Percentiles rank a stretch among this genome's conserved stretches.
Evolutionary conservation across 1,284 basidiomycete genomes (phyloP).

Genomic region (Apiotrichum gamsii): DNA sequence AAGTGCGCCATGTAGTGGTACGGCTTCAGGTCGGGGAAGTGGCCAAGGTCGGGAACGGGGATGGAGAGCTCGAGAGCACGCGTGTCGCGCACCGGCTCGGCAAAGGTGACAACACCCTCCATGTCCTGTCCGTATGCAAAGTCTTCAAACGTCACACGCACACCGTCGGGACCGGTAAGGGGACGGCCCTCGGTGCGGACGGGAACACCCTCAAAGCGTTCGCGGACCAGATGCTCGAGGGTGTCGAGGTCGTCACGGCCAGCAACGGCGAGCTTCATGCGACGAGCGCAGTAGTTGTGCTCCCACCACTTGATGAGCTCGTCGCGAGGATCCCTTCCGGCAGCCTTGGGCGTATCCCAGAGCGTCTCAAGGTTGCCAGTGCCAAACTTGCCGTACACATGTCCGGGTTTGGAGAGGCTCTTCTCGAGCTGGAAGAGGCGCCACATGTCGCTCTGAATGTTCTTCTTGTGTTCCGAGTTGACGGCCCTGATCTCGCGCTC

Average conservation of each 20-base stretch:
- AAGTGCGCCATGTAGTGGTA: constrained; percentile 75
- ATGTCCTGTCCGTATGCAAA: constrained; percentile 70
- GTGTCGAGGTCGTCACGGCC: constrained; percentile 64
- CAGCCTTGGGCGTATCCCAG: constrained; percentile 54
- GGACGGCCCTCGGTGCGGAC: constrained; percentile 36
- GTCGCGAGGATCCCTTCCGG: constrained; percentile 79
- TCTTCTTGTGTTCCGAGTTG: constrained; percentile 98
- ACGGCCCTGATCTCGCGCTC: constrained; percentile 94
- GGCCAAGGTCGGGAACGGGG: constrained; percentile 75
- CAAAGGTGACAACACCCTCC: constrained; percentile 70
- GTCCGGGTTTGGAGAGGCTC: constrained; percentile 68
- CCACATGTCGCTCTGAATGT: constrained; percentile 91
- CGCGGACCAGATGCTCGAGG: constrained; percentile 42
- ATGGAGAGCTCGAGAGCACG: constrained; percentile 83
- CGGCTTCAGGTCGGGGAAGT: constrained; percentile 76
- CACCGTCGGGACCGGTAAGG: constrained; percentile 36
- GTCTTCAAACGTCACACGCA: constrained; percentile 56
- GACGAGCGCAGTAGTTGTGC: constrained; percentile 83
- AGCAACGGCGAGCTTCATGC: constrained; percentile 87
- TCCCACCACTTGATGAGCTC: constrained; percentile 94
- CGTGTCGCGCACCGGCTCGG: constrained; percentile 86
- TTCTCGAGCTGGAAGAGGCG: constrained; percentile 97
- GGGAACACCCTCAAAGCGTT: constrained; percentile 40
- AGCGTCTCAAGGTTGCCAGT: constrained; percentile 84
- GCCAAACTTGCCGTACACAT: constrained; percentile 87